A percentile compares a stretch with the other conserved stretches of the same genome.
Conservation (phyloP, 768 basidiomycete species). For the Daedaleopsis nitida region DNA sequence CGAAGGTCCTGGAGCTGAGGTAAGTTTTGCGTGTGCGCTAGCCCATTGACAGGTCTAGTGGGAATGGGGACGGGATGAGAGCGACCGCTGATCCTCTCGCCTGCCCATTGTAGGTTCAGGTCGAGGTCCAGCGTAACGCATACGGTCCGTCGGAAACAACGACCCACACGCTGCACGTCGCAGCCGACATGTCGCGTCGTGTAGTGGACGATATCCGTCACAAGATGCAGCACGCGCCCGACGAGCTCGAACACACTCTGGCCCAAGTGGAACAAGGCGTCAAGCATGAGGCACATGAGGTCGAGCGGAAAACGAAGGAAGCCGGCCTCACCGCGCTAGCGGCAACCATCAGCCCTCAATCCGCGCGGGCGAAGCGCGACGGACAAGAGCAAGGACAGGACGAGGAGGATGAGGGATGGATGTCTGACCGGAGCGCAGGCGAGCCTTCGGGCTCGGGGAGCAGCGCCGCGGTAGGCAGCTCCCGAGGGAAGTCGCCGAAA, state of each 20-base stretch:
- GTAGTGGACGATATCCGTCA: slow-evolving; percentile 29
- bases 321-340: slow-evolving; percentile 23
- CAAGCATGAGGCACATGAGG: slow-evolving; percentile 21
- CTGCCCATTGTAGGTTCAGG: slow-evolving; percentile 31
- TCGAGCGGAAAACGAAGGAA: slow-evolving; percentile 19
- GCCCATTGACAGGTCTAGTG: background rate
- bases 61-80: background rate
- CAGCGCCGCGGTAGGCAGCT: slow-evolving; percentile 1
- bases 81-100: background rate
- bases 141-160: slow-evolving; percentile 32
- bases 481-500: slow-evolving; percentile 23
- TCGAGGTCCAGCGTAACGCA: slow-evolving; percentile 37
- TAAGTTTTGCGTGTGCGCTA: slow-evolving; percentile 33
- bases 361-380: slow-evolving; percentile 3
- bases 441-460: slow-evolving; percentile 14
- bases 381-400: background rate
- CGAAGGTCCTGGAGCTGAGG: slow-evolving; percentile 63
- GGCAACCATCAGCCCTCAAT: slow-evolving; percentile 7
- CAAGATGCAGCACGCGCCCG: slow-evolving; percentile 20
- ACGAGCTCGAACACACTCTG: slow-evolving; percentile 15
- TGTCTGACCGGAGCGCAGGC: slow-evolving; percentile 52
- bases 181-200: slow-evolving; percentile 28
- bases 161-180: slow-evolving; percentile 27
- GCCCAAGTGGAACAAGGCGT: slow-evolving; percentile 21
- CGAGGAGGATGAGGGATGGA: slow-evolving; percentile 62